Evolutionary conservation across 805 yeast genomes (phyloP), one percentile per base, ranked within the genome.

Genomic region (Yarrowia phangngaensis): DNA sequence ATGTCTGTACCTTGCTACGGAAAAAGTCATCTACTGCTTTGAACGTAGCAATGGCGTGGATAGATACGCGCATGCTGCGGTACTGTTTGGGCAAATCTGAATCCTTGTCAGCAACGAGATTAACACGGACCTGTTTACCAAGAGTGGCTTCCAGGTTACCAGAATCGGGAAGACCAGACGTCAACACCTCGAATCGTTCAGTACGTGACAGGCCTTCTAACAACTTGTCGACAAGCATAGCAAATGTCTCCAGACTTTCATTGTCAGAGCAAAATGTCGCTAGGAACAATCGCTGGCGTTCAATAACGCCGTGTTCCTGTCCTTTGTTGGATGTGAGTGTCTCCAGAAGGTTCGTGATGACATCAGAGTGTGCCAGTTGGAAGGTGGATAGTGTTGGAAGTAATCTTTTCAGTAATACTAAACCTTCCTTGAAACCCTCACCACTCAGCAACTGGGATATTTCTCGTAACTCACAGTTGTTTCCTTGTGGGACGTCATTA

Each of bases 181-280:
- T 69, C 1, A 74, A 62, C 13, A 87, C 76, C 30, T 79, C 82
- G 61, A 87, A 84, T 0, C 81, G 69, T 60, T 88, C 96, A 0
- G 79, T 70, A 56, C 95, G 72, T 1, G 85, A 78, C 16, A 87
- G 64, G 0, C 85, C 78, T 50, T 84, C 88, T 53, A 86, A 92
- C 13, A 87, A 65, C 53, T 80, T 77, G 4, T 65, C 64, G 1
- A 85, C 73, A 16, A 85, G 20, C 7, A 30, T 33, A 17, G 50
- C 16, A 20, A 20, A 36, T 26, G 49, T 28, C 40, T 58, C 55
- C 56, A 64, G 61, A 31, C 66, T 62, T 43, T 64, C 57, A 24
- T 50, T 32, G 36, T 20, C 51, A 46, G 15, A 65, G 55, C 53
- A 66, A 35, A 76, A 77, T 1, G 64, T 64, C 6, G 57, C 48